A percentile compares a stretch with the other conserved stretches of the same genome.
phyloP scores from a whole-genome alignment of 768 basidiomycete genomes.

The Trametes villosa region DNA sequence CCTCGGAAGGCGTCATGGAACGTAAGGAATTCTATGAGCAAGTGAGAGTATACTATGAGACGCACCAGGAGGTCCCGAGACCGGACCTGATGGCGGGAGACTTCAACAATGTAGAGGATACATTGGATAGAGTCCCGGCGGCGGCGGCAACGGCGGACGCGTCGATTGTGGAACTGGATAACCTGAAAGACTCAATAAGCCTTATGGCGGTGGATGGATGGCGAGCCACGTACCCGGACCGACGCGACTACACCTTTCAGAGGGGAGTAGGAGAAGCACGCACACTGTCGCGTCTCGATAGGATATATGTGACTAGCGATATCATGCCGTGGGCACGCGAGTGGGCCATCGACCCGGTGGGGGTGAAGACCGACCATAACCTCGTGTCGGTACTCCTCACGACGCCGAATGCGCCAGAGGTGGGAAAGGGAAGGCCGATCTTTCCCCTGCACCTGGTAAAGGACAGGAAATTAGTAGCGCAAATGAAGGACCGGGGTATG shows the following conservation, averaged over 20 bases:
- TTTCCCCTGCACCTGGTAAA: slow-evolving; percentile 1
- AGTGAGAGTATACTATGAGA: neutral
- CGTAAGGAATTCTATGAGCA: neutral
- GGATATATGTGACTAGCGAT: neutral
- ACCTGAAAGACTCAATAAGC: neutral
- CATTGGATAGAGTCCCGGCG: neutral
- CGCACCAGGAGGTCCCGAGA: neutral
- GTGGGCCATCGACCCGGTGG: neutral
- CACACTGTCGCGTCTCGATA: neutral
- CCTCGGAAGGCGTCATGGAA: neutral
- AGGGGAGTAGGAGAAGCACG: neutral
- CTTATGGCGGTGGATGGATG: slow-evolving; percentile 4
- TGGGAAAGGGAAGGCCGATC: neutral
- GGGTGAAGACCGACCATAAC: neutral
- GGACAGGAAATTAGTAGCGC: neutral
- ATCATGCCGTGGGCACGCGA: neutral
- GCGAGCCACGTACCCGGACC: neutral
- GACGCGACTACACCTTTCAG: neutral
- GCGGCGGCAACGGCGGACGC: neutral
- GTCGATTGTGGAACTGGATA: neutral
- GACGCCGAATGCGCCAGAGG: neutral
- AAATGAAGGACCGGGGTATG: neutral
- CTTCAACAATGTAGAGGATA: slow-evolving; percentile 5
- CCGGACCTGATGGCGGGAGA: slow-evolving; percentile 6
- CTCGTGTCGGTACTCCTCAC: neutral